Evolutionary conservation across 306 rosid genomes (phyloP).

Genomic region (Malus sieversii): DNA sequence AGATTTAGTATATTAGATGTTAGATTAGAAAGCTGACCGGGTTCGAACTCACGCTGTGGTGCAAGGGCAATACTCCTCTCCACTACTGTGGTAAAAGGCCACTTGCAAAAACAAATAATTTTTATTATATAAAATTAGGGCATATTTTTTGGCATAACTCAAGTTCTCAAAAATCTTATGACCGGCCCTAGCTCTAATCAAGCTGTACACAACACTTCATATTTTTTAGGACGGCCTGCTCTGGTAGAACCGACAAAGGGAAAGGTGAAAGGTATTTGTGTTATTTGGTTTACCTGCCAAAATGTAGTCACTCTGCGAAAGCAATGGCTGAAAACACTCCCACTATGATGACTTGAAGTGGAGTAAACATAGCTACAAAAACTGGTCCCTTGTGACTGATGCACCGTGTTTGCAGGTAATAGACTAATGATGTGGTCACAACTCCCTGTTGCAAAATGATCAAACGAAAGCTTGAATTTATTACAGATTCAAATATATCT

Average conservation of each 20-base stretch:
- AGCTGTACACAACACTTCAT: conserved; percentile 6
- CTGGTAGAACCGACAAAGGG: neutral
- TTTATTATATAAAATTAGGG: too few relatives aligned
- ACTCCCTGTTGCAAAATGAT: conserved; percentile 18
- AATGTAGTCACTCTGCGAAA: conserved; percentile 25
- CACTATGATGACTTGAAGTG: conserved; percentile 18
- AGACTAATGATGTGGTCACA: conserved; percentile 19
- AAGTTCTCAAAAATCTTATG: too few relatives aligned
- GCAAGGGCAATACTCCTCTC: too few relatives aligned
- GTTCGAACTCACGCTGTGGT: too few relatives aligned
- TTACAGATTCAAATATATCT: neutral
- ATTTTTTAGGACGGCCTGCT: neutral
- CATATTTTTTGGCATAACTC: too few relatives aligned
- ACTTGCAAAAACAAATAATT: too few relatives aligned
- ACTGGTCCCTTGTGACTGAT: conserved; percentile 29
- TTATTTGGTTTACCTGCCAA: conserved; percentile 19
- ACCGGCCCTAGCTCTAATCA: conserved; percentile 12
- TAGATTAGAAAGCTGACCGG: too few relatives aligned
- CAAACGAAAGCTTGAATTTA: neutral
- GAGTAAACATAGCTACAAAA: conserved; percentile 36
- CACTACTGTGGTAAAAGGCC: too few relatives aligned
- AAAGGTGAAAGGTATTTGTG: neutral
- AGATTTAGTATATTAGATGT: too few relatives aligned
- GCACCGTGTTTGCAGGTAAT: conserved; percentile 34
- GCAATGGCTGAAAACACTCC: conserved; percentile 25